A percentile compares a stretch with the other conserved stretches of the same genome.
These are phyloP conservation scores for Solanum chiquidenum DNA, from an alignment of 257 asterid species.

Conservation along the genomic window DNA sequence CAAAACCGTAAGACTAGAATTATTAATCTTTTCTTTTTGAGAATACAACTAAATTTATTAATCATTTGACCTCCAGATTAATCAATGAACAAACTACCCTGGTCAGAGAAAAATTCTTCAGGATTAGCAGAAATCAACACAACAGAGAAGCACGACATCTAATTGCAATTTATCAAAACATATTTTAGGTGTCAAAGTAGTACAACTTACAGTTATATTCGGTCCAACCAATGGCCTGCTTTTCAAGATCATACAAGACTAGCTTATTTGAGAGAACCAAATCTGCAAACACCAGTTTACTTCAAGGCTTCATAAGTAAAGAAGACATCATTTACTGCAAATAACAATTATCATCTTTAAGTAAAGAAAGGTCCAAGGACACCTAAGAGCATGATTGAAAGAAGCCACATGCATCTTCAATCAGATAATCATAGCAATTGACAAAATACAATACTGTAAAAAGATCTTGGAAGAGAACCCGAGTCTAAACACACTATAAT, in stretches of 20 bases:
- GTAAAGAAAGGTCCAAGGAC: not conserved
- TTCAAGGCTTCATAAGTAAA: not conserved
- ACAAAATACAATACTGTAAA: not conserved
- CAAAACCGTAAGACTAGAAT: not conserved
- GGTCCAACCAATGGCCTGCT: constrained; percentile 95
- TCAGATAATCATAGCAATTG: not conserved
- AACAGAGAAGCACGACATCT: not conserved
- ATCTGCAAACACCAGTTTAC: constrained; percentile 47
- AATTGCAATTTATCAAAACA: not conserved
- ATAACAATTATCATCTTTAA: not conserved
- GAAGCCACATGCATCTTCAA: not conserved
- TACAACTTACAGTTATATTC: constrained; percentile 87
- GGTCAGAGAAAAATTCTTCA: not conserved
- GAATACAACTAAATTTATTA: not conserved
- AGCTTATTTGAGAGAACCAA: constrained; percentile 91
- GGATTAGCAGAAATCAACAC: not conserved
- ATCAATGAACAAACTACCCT: not conserved
- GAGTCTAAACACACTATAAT: not conserved
- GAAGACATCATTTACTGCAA: not conserved
- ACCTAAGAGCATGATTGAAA: not conserved
- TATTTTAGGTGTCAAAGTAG: not conserved
- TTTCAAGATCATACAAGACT: constrained; percentile 87
- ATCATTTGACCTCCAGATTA: not conserved
- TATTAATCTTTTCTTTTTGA: not conserved
- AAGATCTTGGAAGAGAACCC: not conserved